These are phyloP conservation scores for Globisporangium irregulare DNA, from an alignment of 352 stramenopile species.

Conservation along the genomic window DNA sequence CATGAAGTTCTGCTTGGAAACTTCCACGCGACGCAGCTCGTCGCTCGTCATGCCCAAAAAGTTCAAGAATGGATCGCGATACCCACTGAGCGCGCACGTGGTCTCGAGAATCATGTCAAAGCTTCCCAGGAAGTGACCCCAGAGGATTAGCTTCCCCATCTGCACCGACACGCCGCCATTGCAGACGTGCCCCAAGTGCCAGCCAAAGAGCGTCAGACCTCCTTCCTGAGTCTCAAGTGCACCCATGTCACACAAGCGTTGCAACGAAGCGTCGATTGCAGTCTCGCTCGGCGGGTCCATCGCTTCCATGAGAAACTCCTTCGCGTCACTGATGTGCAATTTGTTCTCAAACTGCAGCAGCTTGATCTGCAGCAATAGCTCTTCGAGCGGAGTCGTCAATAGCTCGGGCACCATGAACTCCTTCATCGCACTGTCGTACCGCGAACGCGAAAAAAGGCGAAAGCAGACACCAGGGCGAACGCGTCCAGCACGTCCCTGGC, in stretches of 20 bases:
- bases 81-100: constrained; percentile 66
- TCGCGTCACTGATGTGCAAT: constrained; percentile 59
- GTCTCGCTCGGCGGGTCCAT: constrained; percentile 92
- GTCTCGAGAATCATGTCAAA: constrained; percentile 62
- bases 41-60: constrained; percentile 65
- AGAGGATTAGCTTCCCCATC: constrained; percentile 71
- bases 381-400: constrained; percentile 66
- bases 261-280: constrained; percentile 89
- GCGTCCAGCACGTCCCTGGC: constrained; percentile 91
- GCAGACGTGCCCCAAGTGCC: constrained; percentile 72
- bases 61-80: constrained; percentile 74
- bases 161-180: constrained; percentile 59
- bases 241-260: constrained; percentile 82
- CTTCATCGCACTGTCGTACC: constrained; percentile 69
- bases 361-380: constrained; percentile 74
- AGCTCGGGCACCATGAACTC: constrained; percentile 76
- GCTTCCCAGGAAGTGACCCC: constrained; percentile 64
- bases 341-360: constrained; percentile 76
- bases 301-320: constrained; percentile 89
- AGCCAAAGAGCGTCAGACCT: constrained; percentile 62
- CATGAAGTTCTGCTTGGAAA: constrained; percentile 52
- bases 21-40: constrained; percentile 53
- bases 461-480: constrained; percentile 94
- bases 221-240: constrained; percentile 38
- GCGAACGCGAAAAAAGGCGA: constrained; percentile 61